These are phyloP conservation scores for Magnolia sinica DNA, from an alignment of 164 flowering plant genomes.

Conservation along the genomic window DNA sequence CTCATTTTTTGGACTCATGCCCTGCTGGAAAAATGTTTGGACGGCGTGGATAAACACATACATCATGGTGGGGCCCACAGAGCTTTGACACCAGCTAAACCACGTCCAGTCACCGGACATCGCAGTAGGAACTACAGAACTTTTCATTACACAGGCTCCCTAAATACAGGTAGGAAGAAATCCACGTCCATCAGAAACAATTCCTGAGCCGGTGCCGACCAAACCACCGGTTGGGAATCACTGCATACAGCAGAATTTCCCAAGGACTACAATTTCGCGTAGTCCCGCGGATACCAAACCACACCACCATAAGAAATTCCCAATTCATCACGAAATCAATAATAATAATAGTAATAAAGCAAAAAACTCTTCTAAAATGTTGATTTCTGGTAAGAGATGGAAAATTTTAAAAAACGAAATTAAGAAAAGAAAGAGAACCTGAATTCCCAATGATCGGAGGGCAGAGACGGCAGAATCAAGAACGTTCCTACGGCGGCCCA, in stretches of 20 bases:
- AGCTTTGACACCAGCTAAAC: too few relatives aligned
- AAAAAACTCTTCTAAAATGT: neutral
- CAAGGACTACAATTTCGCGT: neutral
- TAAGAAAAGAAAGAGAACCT: conserved; percentile 21
- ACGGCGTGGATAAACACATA: too few relatives aligned
- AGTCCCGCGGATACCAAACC: neutral
- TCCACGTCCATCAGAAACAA: too few relatives aligned
- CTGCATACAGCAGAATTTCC: neutral
- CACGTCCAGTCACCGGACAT: too few relatives aligned
- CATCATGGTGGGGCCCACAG: too few relatives aligned
- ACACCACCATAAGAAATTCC: neutral
- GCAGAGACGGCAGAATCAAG: conserved; percentile 66
- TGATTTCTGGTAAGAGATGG: neutral
- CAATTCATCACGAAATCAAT: neutral
- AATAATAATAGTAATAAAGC: neutral
- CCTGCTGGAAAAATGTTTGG: too few relatives aligned
- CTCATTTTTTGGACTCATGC: too few relatives aligned
- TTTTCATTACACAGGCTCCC: too few relatives aligned
- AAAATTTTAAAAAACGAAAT: neutral
- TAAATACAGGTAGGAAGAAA: too few relatives aligned
- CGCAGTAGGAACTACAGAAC: too few relatives aligned
- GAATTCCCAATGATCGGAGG: conserved; percentile 61
- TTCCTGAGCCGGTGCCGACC: too few relatives aligned
- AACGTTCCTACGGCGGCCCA: conserved; percentile 80
- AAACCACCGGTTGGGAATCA: neutral